Evolutionary conservation across 768 basidiomycete species (phyloP).

Genomic region (Boletus sp.): DNA sequence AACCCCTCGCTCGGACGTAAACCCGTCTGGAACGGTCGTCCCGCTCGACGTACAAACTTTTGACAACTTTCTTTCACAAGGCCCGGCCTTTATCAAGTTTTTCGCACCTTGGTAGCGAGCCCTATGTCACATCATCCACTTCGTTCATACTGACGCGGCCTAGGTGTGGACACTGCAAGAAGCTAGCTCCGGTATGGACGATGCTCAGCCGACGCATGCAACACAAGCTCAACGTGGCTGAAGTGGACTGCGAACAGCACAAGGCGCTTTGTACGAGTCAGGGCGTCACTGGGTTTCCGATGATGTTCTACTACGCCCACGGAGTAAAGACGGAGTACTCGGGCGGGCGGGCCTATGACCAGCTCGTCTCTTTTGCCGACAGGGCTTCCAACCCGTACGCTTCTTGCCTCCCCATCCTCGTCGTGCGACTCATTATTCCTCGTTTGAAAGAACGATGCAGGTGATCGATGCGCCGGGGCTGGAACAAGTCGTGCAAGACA

Average conservation of each 20-base stretch:
- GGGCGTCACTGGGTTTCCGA: conserved; percentile 80
- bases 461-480: conserved; percentile 10
- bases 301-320: conserved; percentile 63
- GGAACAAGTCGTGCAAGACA: conserved; percentile 9
- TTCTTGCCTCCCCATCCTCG: conserved; percentile 4
- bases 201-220: conserved; percentile 72
- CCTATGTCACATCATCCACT: neutral
- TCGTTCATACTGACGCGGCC: neutral
- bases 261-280: conserved; percentile 62
- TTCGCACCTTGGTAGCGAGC: conserved; percentile 79
- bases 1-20: conserved; percentile 9
- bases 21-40: conserved; percentile 28
- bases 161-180: conserved; percentile 96
- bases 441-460: conserved; percentile 18
- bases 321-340: conserved; percentile 72
- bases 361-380: conserved; percentile 70
- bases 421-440: neutral
- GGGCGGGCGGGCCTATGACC: conserved; percentile 67
- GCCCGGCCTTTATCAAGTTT: conserved; percentile 71
- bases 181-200: conserved; percentile 80
- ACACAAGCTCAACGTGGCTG: conserved; percentile 70
- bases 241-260: conserved; percentile 87
- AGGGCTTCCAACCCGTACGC: conserved; percentile 72
- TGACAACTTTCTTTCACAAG: conserved; percentile 38
- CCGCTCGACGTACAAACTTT: conserved; percentile 36